Percentiles rank a stretch among this genome's conserved stretches.
Evolutionary conservation across 1,284 basidiomycete genomes (phyloP).

Genomic region (Marasmius tenuissimus): DNA sequence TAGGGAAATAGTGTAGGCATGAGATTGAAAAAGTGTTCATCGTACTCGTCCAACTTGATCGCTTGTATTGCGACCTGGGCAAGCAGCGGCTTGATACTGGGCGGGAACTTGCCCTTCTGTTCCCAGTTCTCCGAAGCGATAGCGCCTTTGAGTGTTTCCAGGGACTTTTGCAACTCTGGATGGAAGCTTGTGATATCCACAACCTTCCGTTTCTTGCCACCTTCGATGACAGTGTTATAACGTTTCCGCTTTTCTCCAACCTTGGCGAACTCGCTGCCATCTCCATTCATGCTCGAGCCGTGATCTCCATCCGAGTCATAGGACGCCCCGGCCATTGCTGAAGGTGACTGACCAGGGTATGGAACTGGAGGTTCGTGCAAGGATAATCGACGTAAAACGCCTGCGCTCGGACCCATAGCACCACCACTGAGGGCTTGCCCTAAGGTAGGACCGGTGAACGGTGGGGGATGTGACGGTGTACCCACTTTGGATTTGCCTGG

Average conservation of each 20-base stretch:
- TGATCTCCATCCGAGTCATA: neutral
- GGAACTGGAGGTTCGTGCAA: neutral
- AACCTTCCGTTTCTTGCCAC: constrained; percentile 68
- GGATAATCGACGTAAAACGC: neutral
- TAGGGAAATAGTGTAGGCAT: constrained; percentile 90
- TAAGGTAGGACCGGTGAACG: neutral
- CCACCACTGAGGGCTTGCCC: neutral
- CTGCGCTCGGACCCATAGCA: neutral
- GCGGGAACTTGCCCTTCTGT: constrained; percentile 87
- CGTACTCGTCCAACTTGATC: constrained; percentile 82
- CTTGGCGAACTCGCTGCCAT: constrained; percentile 16
- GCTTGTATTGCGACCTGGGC: constrained; percentile 76
- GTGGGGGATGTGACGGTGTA: constrained; percentile 9
- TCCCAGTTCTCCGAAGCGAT: constrained; percentile 71
- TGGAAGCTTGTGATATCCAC: constrained; percentile 70
- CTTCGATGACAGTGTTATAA: constrained; percentile 46
- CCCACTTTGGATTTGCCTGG: neutral
- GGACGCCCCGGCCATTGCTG: neutral
- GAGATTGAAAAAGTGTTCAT: constrained; percentile 87
- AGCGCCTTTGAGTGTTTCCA: constrained; percentile 62
- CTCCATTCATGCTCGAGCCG: neutral
- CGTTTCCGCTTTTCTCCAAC: constrained; percentile 50
- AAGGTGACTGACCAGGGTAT: neutral
- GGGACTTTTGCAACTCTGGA: constrained; percentile 61
- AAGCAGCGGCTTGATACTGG: constrained; percentile 73